Base-by-base conservation (phyloP, 345 rosid species). In the Cardamine chenopodiifolia region DNA sequence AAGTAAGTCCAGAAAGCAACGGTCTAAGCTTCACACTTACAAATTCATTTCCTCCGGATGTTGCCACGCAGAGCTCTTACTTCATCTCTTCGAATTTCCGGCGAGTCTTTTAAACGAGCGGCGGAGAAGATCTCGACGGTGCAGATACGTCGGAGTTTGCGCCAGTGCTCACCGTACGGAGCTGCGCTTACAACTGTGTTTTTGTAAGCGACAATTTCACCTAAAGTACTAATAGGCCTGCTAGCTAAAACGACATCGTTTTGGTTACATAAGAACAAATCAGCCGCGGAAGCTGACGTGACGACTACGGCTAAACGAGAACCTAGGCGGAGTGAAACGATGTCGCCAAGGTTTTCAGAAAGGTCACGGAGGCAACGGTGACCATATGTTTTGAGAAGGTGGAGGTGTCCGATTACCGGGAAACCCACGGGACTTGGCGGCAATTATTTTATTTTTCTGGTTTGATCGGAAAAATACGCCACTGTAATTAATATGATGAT, bases 161-260 rank as follows among this genome's bases (percentile, higher is more conserved):
- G 82, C 90, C 90, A 87, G 39, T 78, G 83, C 19, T 80, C 80
- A 0, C 88, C 88, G 47, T 87, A 85, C 2, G 85, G 62, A 2
- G 83, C 54, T 11, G 10, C 0, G 8, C 25, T 47, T 0, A 83
- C 1, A 8, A 73, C 40, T 53, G 83, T 79, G 76, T 79, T 20
- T 75, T 79, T 79, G 77, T 85, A 85, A 25, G 22, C 78, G 0
- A 79, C 34, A 60, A 65, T 28, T 32, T 74, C 67, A 0, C 73
- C 74, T 0, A 54, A 0, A 8, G 78, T 31, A 29, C 55, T 14
- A 6, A 5, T 26, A 0, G 85, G 84, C 14, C 87, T 84, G 80
- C 74, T 81, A 4, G 87, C 89, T 3, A 87, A 77, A 35, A 82
- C 45, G 14, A 77, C 2, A 42, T 82, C 91, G 29, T 83, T 82